Base-by-base conservation (phyloP, 805 yeast genomes). In the Myxozyma geophila region DNA sequence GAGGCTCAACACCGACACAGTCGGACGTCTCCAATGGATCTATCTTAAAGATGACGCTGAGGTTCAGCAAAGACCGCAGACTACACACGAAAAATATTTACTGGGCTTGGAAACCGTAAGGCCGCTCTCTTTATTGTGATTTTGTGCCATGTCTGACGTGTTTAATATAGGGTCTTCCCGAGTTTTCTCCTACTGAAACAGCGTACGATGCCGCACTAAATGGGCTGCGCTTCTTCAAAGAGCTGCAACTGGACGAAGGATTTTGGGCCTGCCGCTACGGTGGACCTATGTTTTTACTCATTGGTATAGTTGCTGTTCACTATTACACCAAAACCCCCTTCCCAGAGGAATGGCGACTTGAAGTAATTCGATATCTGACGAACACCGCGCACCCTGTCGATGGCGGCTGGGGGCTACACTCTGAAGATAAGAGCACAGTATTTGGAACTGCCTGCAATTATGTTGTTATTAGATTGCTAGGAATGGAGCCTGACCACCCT, bases 371-470 rank as follows among this genome's bases (percentile, higher is more conserved):
- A 63, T 95, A 92, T 73, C 77, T 95, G 17, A 90, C 91, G n/a
- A 95, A 95, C 74, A 83, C 90, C 0, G 87, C 98, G 0, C 97
- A 95, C 74, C 98, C 98, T 0, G 97, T 92, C 0, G 99, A 95
- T 75, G 99, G 99, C n/a, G 99, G 99, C 1, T 95, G 99, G 99
- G 99, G 99, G 0, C 80, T 95, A 44, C 98, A 95, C 74, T 85
- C 92, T 4, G 86, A 85, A 57, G 99, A 95, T 74, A 95, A 93
- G 74, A 87, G 95, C 8, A 95, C 99, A 0, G 95, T 95, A 69
- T 92, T 92, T 74, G 99, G 99, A 5, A 95, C 99, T 1, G 81
- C 90, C 0, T 82, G 95, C 70, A 92, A 92, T 75, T 95, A 95
- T 75, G 87, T 93, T 7, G 78, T 79, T n/a, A 79, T 95, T 64